Conservation (phyloP, 768 basidiomycete species). For the Boletus speciosus region DNA sequence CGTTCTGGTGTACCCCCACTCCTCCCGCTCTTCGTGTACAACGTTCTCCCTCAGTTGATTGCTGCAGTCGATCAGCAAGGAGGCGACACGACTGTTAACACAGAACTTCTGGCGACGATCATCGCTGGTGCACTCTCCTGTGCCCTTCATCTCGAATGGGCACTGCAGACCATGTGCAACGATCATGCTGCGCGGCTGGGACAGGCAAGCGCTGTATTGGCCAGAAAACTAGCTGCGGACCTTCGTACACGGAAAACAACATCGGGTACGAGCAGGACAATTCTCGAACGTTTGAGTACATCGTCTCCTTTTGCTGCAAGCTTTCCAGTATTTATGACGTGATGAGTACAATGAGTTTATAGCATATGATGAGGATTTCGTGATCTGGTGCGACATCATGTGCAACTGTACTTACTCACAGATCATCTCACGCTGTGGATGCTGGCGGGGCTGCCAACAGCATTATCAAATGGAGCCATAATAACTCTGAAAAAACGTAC, state of each 20-base stretch:
- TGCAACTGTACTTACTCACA: neutral
- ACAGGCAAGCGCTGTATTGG: constrained; percentile 60
- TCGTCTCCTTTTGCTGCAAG: constrained; percentile 67
- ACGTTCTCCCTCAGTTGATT: constrained; percentile 62
- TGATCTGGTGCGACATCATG: constrained; percentile 27
- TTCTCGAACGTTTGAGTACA: constrained; percentile 59
- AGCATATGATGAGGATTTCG: neutral
- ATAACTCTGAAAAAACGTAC: constrained; percentile 43
- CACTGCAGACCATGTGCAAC: constrained; percentile 50
- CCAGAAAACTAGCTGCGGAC: constrained; percentile 61
- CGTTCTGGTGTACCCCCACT: constrained; percentile 56
- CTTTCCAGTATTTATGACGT: constrained; percentile 59
- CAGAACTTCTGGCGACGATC: constrained; percentile 63
- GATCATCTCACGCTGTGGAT: constrained; percentile 40
- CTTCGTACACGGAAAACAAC: constrained; percentile 50
- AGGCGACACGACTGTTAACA: constrained; percentile 51
- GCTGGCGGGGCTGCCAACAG: constrained; percentile 43
- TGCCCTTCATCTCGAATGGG: constrained; percentile 70
- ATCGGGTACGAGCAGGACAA: constrained; percentile 44
- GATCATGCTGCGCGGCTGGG: constrained; percentile 54
- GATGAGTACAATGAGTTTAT: constrained; percentile 9
- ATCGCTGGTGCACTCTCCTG: constrained; percentile 64
- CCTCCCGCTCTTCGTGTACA: constrained; percentile 69
- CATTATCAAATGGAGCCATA: neutral
- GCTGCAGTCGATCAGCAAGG: constrained; percentile 46